These are phyloP conservation scores for Hypoxylon rickii DNA, from an alignment of 495 filamentous ascomycete genomes.

Conservation along the genomic window DNA sequence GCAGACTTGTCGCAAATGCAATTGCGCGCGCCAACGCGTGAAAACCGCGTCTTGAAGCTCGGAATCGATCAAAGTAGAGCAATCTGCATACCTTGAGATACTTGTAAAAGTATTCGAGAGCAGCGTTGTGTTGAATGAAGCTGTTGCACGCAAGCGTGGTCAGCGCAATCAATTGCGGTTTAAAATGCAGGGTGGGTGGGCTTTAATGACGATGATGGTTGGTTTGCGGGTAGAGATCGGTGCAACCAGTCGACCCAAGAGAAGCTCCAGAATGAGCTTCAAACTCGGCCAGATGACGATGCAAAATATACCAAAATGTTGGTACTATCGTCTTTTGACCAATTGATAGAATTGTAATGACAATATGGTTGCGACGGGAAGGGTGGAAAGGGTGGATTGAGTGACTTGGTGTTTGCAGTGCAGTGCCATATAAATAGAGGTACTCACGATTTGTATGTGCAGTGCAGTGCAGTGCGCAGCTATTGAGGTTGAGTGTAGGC, in stretches of 20 bases:
- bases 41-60: conserved; percentile 42
- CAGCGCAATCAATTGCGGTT: conserved; percentile 25
- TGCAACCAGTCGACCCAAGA: conserved; percentile 15
- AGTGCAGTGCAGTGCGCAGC: conserved; percentile 37
- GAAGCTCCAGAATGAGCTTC: conserved; percentile 17
- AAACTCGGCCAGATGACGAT: conserved; percentile 18
- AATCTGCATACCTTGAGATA: conserved; percentile 41
- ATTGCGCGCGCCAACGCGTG: conserved; percentile 42
- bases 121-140: conserved; percentile 32
- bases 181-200: conserved; percentile 14
- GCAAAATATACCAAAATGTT: conserved; percentile 12
- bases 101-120: conserved; percentile 9
- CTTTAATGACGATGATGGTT: conserved; percentile 19
- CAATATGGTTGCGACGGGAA: conserved; percentile 8
- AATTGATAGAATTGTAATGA: conserved; percentile 12
- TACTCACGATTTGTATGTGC: conserved; percentile 46
- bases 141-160: conserved; percentile 34
- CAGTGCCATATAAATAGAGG: conserved; percentile 39
- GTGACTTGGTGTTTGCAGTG: conserved; percentile 44
- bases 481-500: conserved; percentile 52
- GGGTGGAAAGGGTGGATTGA: conserved; percentile 22
- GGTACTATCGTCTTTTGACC: background rate
- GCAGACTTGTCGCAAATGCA: conserved; percentile 39
- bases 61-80: conserved; percentile 24
- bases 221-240: background rate